Conservation (phyloP, 106 monocot genomes). For the Triglochin maritima region DNA sequence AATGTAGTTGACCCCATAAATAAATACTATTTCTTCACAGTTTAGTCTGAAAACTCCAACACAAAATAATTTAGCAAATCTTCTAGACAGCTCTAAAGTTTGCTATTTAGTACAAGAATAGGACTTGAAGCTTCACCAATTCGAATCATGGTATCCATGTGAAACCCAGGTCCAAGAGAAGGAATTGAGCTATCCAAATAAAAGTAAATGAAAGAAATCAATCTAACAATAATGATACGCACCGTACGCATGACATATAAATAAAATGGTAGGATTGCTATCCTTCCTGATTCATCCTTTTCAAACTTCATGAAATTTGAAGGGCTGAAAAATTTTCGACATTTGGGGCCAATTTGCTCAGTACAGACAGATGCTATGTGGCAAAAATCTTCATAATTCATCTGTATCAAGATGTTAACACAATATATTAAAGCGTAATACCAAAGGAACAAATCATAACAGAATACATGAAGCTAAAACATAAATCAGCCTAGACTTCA, state of each 20-base stretch:
- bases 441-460: background rate
- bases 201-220: background rate
- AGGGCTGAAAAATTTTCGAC: constrained; percentile 91
- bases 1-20: too few relatives aligned
- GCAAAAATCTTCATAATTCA: constrained; percentile 99
- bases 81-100: too few relatives aligned
- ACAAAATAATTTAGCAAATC: too few relatives aligned
- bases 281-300: constrained; percentile 99
- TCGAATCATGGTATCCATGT: too few relatives aligned
- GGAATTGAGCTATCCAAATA: too few relatives aligned
- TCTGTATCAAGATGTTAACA: constrained; percentile 35
- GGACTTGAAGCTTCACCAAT: too few relatives aligned
- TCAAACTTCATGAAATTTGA: constrained; percentile 99
- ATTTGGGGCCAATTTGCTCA: constrained; percentile 98
- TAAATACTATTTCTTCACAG: too few relatives aligned
- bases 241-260: constrained; percentile 99
- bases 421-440: background rate
- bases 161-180: too few relatives aligned
- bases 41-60: too few relatives aligned
- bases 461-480: background rate
- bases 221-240: constrained; percentile 7
- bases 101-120: too few relatives aligned
- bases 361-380: constrained; percentile 95
- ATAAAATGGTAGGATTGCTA: constrained; percentile 97
- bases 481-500: too few relatives aligned